Percentiles rank a stretch among this genome's conserved stretches.
Conservation (phyloP, 495 filamentous ascomycete species). For the Annulohypoxylon nitens region DNA sequence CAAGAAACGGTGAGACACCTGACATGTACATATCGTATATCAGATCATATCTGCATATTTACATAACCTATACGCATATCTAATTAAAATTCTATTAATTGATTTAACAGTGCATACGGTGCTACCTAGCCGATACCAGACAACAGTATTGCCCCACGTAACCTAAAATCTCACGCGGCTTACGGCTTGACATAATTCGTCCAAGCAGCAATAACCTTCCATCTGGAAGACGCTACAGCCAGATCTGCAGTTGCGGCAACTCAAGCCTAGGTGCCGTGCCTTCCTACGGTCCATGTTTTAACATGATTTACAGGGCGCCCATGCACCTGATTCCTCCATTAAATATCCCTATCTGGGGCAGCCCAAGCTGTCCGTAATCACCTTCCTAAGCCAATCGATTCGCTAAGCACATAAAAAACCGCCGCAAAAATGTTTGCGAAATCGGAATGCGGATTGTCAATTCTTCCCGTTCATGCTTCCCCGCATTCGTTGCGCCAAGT, state of each 20-base stretch:
- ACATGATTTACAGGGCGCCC: slow-evolving; percentile 6
- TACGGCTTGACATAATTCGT: slow-evolving; percentile 6
- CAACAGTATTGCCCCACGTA: slow-evolving; percentile 2
- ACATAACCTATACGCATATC: neutral
- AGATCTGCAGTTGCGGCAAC: slow-evolving; percentile 6
- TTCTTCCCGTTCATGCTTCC: slow-evolving; percentile 36
- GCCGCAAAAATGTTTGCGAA: slow-evolving; percentile 31
- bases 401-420: neutral
- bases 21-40: slow-evolving; percentile 16
- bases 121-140: neutral
- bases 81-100: neutral
- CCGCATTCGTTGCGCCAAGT: slow-evolving; percentile 36
- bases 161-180: slow-evolving; percentile 19
- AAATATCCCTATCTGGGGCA: neutral
- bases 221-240: neutral
- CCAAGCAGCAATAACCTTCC: neutral
- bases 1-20: slow-evolving; percentile 18
- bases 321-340: slow-evolving; percentile 4
- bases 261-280: neutral
- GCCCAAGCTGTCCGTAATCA: neutral
- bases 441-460: slow-evolving; percentile 37
- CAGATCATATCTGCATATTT: neutral
- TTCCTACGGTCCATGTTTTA: neutral
- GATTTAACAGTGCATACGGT: neutral
- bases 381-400: slow-evolving; percentile 8